phyloP scores from a whole-genome alignment of 768 basidiomycete species.

The Mycena filopes region DNA sequence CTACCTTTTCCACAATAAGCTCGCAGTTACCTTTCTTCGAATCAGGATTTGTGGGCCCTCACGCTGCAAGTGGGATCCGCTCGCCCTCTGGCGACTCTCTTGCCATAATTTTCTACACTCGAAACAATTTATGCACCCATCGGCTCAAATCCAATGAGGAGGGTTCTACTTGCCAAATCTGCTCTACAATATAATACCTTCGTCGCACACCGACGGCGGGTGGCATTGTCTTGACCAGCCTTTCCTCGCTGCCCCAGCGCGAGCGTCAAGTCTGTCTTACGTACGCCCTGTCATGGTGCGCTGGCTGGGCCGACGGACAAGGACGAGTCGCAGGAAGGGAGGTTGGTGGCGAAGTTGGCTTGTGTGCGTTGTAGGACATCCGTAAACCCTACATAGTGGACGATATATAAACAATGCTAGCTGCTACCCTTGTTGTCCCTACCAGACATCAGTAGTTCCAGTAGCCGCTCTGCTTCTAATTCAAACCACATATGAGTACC shows the following conservation, averaged over 20 bases:
- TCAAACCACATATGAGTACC: slow-evolving; percentile 23
- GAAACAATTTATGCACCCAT: too few relatives aligned
- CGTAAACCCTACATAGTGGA: slow-evolving; percentile 7
- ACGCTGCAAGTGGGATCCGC: too few relatives aligned
- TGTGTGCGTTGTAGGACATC: background rate
- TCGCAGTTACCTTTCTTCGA: too few relatives aligned
- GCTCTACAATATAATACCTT: too few relatives aligned
- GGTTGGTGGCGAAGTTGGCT: background rate
- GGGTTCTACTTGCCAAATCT: background rate
- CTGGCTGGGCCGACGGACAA: background rate
- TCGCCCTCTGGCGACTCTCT: too few relatives aligned
- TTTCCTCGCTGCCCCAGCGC: too few relatives aligned
- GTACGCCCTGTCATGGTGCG: slow-evolving; percentile 11
- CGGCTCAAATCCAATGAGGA: too few relatives aligned
- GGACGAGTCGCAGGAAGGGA: background rate
- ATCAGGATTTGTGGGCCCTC: too few relatives aligned
- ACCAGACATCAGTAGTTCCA: slow-evolving; percentile 20
- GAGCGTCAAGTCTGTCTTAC: background rate
- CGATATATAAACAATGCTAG: background rate
- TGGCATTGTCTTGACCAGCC: too few relatives aligned
- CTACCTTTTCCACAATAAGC: too few relatives aligned
- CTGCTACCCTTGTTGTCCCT: background rate
- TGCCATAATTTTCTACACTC: too few relatives aligned
- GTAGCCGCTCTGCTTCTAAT: slow-evolving; percentile 17
- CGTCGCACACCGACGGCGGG: background rate